Conservation (phyloP, 2,329 filamentous ascomycete species). For the Berkeleyomyces basicola region DNA sequence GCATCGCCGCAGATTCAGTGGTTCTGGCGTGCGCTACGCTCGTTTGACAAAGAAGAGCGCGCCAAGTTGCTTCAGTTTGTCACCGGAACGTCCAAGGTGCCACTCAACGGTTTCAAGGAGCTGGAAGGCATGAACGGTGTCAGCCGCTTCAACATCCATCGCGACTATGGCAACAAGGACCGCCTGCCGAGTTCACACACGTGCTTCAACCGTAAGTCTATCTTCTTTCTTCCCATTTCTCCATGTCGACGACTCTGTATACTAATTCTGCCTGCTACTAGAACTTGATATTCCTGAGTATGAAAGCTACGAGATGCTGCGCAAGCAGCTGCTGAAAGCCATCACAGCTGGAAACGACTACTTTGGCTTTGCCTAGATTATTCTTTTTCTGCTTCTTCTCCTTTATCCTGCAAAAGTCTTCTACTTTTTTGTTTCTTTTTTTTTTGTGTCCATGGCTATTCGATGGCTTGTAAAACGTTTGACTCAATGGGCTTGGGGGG, state of each 20-base stretch:
- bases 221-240: neutral
- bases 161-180: constrained; percentile 92
- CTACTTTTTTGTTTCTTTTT: neutral
- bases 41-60: constrained; percentile 96
- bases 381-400: neutral
- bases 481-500: neutral
- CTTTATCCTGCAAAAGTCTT: neutral
- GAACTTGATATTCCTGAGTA: constrained; percentile 98
- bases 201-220: constrained; percentile 90
- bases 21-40: constrained; percentile 97
- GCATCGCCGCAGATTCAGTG: constrained; percentile 95
- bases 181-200: constrained; percentile 92
- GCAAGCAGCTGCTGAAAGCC: constrained; percentile 78
- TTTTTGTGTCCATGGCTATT: neutral
- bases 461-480: constrained; percentile 1
- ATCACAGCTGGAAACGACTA: constrained; percentile 97
- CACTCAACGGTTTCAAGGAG: constrained; percentile 96
- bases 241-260: constrained; percentile 21
- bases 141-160: constrained; percentile 96
- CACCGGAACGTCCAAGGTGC: constrained; percentile 94
- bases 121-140: constrained; percentile 98
- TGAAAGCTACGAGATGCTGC: constrained; percentile 81
- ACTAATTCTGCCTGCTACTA: constrained; percentile 23
- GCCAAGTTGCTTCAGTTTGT: constrained; percentile 96
- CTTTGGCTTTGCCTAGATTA: constrained; percentile 77